Percentiles rank a stretch among this genome's conserved stretches.
Conservation (phyloP, 2,329 filamentous ascomycete genomes). For the Tricladium varicosporioides region DNA sequence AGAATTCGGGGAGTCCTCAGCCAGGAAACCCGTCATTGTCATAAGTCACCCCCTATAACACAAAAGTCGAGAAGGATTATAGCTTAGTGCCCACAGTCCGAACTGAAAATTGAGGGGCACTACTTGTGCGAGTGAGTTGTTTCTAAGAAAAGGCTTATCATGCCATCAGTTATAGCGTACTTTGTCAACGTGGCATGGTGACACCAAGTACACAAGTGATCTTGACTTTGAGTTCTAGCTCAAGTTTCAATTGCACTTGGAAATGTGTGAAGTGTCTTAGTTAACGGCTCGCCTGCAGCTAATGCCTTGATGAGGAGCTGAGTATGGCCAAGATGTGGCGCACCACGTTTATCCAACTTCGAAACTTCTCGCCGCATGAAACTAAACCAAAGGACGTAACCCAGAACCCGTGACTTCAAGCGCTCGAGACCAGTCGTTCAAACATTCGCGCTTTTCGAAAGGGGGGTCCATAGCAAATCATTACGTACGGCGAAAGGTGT, state of each 20-base stretch:
- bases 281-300: background rate
- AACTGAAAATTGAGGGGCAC: too few relatives aligned
- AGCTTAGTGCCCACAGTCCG: too few relatives aligned
- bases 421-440: conserved; percentile 1
- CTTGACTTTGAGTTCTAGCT: background rate
- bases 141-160: too few relatives aligned
- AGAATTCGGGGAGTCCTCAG: too few relatives aligned
- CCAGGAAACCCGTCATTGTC: too few relatives aligned
- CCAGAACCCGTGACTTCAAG: background rate
- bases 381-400: background rate
- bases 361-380: background rate
- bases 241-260: too few relatives aligned
- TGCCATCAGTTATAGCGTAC: too few relatives aligned
- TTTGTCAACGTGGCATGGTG: too few relatives aligned
- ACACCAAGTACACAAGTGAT: background rate
- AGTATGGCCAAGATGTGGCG: background rate
- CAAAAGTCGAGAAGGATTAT: too few relatives aligned
- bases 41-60: too few relatives aligned
- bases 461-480: background rate
- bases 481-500: background rate
- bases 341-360: background rate
- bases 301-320: background rate
- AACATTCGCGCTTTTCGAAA: conserved; percentile 3
- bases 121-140: too few relatives aligned
- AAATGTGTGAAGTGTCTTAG: background rate